Conservation (phyloP, 371 early-diverging fungal species). For the Lichtheimia ornata region DNA sequence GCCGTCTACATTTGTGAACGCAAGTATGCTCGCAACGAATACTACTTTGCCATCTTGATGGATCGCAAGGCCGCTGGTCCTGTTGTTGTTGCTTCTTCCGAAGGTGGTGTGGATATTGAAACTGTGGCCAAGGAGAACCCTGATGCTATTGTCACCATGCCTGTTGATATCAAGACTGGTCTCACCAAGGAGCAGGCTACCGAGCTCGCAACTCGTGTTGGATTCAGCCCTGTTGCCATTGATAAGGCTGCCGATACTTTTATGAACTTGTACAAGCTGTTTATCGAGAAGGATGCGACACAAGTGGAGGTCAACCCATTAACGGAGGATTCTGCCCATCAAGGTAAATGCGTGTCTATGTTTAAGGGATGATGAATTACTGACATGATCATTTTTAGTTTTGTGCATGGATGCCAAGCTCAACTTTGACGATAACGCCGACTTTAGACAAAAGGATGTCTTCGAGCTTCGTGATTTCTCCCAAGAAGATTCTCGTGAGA, state of each 20-base stretch:
- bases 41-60: constrained; percentile 98
- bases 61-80: constrained; percentile 95
- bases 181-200: constrained; percentile 65
- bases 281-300: constrained; percentile 95
- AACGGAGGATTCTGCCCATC: constrained; percentile 86
- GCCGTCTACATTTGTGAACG: constrained; percentile 94
- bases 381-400: not conserved
- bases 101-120: constrained; percentile 98
- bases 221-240: constrained; percentile 81
- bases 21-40: constrained; percentile 93
- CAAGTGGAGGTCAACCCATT: constrained; percentile 98
- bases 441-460: constrained; percentile 94
- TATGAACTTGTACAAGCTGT: constrained; percentile 91
- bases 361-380: not conserved
- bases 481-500: constrained; percentile 98
- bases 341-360: constrained; percentile 53
- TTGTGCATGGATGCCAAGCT: constrained; percentile 8
- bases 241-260: constrained; percentile 91
- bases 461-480: constrained; percentile 86
- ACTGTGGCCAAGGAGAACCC: constrained; percentile 92
- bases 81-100: constrained; percentile 92
- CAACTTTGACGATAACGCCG: constrained; percentile 82
- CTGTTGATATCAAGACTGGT: constrained; percentile 77
- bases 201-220: constrained; percentile 78
- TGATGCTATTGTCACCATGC: constrained; percentile 86